Evolutionary conservation across 1,139 yeast species (phyloP), one percentile per base, ranked within the genome.

Genomic region (Yamadazyma conglobata): DNA sequence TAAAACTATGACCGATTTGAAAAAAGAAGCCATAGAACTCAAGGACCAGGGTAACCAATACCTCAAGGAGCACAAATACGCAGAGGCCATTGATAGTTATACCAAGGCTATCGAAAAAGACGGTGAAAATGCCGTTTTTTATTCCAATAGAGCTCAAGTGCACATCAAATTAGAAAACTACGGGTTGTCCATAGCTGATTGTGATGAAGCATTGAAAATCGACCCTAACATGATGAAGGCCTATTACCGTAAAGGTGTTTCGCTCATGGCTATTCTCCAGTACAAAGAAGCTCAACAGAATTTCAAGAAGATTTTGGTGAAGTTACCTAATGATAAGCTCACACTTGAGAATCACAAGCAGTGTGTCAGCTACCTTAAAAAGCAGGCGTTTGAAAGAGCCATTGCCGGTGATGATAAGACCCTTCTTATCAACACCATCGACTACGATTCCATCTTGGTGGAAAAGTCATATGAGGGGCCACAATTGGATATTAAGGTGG

Each of bases 141-240:
- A 64, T 53, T 79, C 96, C 18, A 91, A 91, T 59, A 68, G 96
- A 41, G 96, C 98, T 0, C 94, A 87, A 41, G 95, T 87, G 1
- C 81, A 88, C 44, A 77, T 89, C 51, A 85, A 86, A 52, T 58
- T 80, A 34, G 98, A 91, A 52, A 81, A 79, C 47, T 89, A 83
- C 55, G 97, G 96, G 2, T 68, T 77, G 29, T 95, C 96, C 1
- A 73, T 89, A 4, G 64, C 59, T 11, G 96, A 89, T 53, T 82
- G 95, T 45, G 73, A 80, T 22, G 58, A 61, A 28, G 89, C 97
- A 1, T 65, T 91, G 29, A 70, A 67, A 29, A 52, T 81, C 9
- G 88, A 91, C 50, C 73, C 81, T 1, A 54, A 64, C 24, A 84
- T 85, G 50, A 61, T 78, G 29, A 91, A 91, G 56, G 91, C 89